Conservation (phyloP, 139 green algal genomes). For the Pleodorina starrii region DNA sequence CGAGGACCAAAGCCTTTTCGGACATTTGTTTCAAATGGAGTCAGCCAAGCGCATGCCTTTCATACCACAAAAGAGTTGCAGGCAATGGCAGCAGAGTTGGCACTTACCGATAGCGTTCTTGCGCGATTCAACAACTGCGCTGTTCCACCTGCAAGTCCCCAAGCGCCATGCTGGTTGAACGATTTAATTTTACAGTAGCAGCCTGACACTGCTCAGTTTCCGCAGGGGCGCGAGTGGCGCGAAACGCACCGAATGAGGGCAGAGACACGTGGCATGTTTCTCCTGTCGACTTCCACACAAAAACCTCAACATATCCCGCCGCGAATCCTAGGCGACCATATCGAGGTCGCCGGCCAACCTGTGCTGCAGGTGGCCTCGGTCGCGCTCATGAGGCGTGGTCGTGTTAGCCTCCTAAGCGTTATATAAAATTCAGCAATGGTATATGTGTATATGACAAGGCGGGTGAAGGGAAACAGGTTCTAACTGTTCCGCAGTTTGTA, state of each 20-base stretch:
- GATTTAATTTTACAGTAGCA: no score
- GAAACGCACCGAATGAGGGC: not conserved
- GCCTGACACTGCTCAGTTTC: not conserved
- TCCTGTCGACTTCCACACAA: not conserved
- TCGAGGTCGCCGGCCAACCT: not conserved
- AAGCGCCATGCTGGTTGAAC: not conserved
- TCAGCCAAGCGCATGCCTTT: no score
- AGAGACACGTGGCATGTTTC: slow-evolving; percentile 28
- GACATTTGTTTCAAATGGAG: no score
- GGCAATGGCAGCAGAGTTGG: no score
- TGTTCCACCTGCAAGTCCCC: slow-evolving; percentile 1
- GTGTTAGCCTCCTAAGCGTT: no score
- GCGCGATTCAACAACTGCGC: not conserved
- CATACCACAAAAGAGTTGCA: no score
- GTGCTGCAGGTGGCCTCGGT: not conserved
- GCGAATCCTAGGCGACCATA: not conserved
- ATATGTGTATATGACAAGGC: no score
- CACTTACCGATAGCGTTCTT: not conserved
- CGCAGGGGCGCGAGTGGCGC: not conserved
- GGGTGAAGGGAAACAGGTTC: no score
- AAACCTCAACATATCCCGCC: not conserved
- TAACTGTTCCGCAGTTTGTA: no score
- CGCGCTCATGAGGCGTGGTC: not conserved
- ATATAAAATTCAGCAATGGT: no score
- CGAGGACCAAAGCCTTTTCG: no score